phyloP scores from a whole-genome alignment of 169 alveolate genomes.

The Theileria annulata region DNA sequence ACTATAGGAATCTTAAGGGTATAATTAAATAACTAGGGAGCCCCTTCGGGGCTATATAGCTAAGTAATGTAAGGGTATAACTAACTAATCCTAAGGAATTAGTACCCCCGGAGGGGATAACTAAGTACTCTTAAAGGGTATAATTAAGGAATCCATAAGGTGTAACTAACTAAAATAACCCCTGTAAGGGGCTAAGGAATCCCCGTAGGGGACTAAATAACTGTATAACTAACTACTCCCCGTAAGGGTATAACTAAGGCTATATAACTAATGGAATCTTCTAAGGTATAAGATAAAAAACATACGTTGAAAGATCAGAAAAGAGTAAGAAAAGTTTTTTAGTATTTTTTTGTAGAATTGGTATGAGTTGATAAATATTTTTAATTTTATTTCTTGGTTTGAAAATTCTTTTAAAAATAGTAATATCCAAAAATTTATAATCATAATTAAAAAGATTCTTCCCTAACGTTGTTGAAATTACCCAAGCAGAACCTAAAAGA shows the following conservation, averaged over 20 bases:
- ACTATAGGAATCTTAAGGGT: too few species aligned
- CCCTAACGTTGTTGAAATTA: background rate
- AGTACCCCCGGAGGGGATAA: too few species aligned
- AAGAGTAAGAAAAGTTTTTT: slow-evolving; percentile 42
- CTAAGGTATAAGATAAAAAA: background rate
- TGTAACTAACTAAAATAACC: background rate
- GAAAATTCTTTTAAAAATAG: slow-evolving; percentile 15
- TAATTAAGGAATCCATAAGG: background rate
- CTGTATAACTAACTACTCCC: too few species aligned
- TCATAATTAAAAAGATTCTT: too few species aligned
- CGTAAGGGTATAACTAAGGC: too few species aligned
- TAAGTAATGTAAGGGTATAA: too few species aligned
- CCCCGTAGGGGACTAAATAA: too few species aligned
- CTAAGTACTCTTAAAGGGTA: background rate
- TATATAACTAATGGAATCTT: slow-evolving; percentile 17
- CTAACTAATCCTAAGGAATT: too few species aligned
- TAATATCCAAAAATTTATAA: too few species aligned
- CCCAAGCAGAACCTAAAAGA: slow-evolving; percentile 21
- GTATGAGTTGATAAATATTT: slow-evolving; percentile 57
- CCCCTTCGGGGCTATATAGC: too few species aligned
- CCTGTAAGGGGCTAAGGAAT: background rate
- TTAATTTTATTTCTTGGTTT: slow-evolving; percentile 16
- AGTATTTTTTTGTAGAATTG: slow-evolving; percentile 58
- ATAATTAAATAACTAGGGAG: too few species aligned
- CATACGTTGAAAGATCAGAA: slow-evolving; percentile 54